Evolutionary conservation across 2,329 filamentous ascomycete species (phyloP).

Genomic region (Aspergillus neoniger): DNA sequence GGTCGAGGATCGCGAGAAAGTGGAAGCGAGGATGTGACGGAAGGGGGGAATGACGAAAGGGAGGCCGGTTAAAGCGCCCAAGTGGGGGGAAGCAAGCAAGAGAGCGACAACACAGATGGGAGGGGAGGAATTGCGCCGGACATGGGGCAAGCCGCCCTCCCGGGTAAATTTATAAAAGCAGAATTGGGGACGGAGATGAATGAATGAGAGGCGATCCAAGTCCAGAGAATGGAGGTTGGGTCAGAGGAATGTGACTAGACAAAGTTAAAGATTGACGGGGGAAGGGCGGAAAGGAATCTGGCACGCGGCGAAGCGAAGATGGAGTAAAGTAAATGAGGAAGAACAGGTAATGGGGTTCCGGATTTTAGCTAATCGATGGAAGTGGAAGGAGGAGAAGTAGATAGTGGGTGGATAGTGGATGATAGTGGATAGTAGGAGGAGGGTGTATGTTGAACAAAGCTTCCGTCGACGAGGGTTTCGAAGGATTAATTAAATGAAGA

Average conservation of each 20-base stretch:
- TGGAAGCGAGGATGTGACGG: constrained; percentile 12
- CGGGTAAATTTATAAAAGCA: constrained; percentile 14
- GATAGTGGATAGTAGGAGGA: too few relatives aligned
- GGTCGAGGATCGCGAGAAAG: neutral
- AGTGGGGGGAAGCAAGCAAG: constrained; percentile 13
- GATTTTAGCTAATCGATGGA: too few relatives aligned
- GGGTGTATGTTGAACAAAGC: too few relatives aligned
- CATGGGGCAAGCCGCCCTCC: constrained; percentile 34
- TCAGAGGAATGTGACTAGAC: neutral
- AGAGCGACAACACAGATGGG: constrained; percentile 7
- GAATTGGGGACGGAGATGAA: neutral
- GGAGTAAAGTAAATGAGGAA: neutral
- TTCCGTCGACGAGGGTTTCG: neutral
- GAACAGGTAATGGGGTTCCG: neutral
- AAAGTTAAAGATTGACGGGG: neutral
- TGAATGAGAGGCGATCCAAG: neutral
- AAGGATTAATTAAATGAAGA: constrained; percentile 1
- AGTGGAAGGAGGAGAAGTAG: neutral
- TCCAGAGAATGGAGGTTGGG: constrained; percentile 3
- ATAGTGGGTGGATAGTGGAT: too few relatives aligned
- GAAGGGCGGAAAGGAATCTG: neutral
- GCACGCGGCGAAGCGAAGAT: neutral
- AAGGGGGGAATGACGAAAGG: constrained; percentile 17
- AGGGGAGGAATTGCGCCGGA: constrained; percentile 29
- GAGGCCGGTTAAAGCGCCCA: constrained; percentile 13